phyloP scores from a whole-genome alignment of 129 eudicot genomes.

The Daucus carota region DH1_v3.0 NC_030384.2:42485501-42486000 shows the following conservation, averaged over 20 bases:
- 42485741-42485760: neutral
- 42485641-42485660: constrained; percentile 67
- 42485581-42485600: neutral
- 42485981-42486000: constrained; percentile 6
- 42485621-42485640: constrained; percentile 99
- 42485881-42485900: constrained; percentile 72
- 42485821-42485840: neutral
- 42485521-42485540: too few relatives aligned
- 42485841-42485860: neutral
- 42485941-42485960: constrained; percentile 4
- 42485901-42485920: constrained; percentile 67
- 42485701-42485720: constrained; percentile 74
- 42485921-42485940: constrained; percentile 11
- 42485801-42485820: neutral
- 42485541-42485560: neutral
- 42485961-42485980: neutral
- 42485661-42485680: constrained; percentile 73
- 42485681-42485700: constrained; percentile 77
- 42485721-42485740: constrained; percentile 68
- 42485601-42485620: neutral
- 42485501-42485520: neutral
- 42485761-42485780: neutral
- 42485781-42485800: neutral
- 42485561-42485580: neutral
- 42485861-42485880: constrained; percentile 48